phyloP scores from a whole-genome alignment of 257 asterid species.

The Capsicum chinense region DNA sequence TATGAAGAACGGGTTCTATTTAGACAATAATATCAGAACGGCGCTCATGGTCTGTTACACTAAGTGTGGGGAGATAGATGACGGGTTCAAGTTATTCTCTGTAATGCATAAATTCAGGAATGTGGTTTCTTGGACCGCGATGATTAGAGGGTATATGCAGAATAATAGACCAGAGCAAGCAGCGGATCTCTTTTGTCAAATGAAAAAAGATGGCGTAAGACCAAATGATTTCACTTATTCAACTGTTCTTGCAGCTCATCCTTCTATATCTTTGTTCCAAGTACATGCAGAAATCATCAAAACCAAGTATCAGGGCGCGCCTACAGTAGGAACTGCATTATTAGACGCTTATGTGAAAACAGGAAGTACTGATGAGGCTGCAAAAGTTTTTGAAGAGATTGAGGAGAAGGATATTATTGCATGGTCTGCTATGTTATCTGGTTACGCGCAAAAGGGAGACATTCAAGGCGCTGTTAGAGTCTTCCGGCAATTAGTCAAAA shows the following conservation, averaged over 20 bases:
- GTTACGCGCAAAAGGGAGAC: slow-evolving; percentile 73
- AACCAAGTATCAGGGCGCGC: slow-evolving; percentile 61
- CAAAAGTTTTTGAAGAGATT: slow-evolving; percentile 61
- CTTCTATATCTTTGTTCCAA: slow-evolving; percentile 57
- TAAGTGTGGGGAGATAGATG: slow-evolving; percentile 69
- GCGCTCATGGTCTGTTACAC: slow-evolving; percentile 79
- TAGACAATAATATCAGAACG: slow-evolving; percentile 58
- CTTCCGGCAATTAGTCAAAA: slow-evolving; percentile 54
- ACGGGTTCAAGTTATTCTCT: slow-evolving; percentile 67
- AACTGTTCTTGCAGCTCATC: slow-evolving; percentile 66
- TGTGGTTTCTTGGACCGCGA: slow-evolving; percentile 93
- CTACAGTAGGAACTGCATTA: slow-evolving; percentile 86
- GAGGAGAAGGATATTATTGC: slow-evolving; percentile 82
- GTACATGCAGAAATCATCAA: slow-evolving; percentile 77
- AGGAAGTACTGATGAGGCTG: slow-evolving; percentile 57
- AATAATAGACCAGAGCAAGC: slow-evolving; percentile 60
- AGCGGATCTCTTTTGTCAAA: slow-evolving; percentile 58
- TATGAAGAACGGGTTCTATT: slow-evolving; percentile 55
- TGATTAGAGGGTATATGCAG: slow-evolving; percentile 78
- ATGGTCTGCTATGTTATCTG: slow-evolving; percentile 95
- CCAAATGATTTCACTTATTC: slow-evolving; percentile 89
- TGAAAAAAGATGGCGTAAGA: slow-evolving; percentile 65
- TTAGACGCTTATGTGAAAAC: slow-evolving; percentile 74
- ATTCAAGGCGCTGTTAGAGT: slow-evolving; percentile 63
- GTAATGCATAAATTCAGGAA: slow-evolving; percentile 45